Evolutionary conservation across 768 basidiomycete genomes (phyloP), one percentile per base, ranked within the genome.

Genomic region (Sistotremastrum suecicum): DNA sequence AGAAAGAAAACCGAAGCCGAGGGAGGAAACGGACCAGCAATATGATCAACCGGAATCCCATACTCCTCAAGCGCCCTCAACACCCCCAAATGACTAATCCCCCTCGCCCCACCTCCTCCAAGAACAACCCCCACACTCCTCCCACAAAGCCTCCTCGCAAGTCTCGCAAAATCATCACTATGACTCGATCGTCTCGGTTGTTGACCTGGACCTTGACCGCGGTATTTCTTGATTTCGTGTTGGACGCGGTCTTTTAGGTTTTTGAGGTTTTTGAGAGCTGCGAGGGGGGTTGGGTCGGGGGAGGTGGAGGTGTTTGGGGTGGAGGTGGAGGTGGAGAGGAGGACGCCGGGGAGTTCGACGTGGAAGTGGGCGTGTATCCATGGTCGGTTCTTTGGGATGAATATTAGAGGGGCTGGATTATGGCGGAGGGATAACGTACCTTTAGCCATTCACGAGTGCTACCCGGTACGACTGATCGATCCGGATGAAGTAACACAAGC

Each of bases 321-420:
- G n/a, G 43, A 39, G n/a, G 39, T 12, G 46, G 44, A 41, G 31
- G 20, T 42, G 43, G 48, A n/a, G 36, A 39, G 11, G 35, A 37
- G 11, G 34, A 31, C 10, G 12, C 10, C 32, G 2, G 82, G 76
- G 7, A 95, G 69, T 61, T 98, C 94, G 44, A 98, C 80, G 59
- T 99, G 95, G 44, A 92, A 80, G 60, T 98, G 92, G 52, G 88
- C 88, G 59, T 95, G 89, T 1, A 92, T 74, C 92, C 94, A 98
- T 12, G 91, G 85, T 40, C 95, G 88, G 55, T 76, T 85, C 89
- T 97, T 56, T 9, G 4, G 31, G 8, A 30, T 31, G 35, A 31
- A 11, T 32, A n/a, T 45, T 39, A 52, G 46, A 28, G 31, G 20
- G 7, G 9, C 10, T 34, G 7, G 9, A 37, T n/a, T 30, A n/a